Evolutionary conservation across 352 stramenopile species (phyloP).

Genomic region (Pythium oligandrum): DNA sequence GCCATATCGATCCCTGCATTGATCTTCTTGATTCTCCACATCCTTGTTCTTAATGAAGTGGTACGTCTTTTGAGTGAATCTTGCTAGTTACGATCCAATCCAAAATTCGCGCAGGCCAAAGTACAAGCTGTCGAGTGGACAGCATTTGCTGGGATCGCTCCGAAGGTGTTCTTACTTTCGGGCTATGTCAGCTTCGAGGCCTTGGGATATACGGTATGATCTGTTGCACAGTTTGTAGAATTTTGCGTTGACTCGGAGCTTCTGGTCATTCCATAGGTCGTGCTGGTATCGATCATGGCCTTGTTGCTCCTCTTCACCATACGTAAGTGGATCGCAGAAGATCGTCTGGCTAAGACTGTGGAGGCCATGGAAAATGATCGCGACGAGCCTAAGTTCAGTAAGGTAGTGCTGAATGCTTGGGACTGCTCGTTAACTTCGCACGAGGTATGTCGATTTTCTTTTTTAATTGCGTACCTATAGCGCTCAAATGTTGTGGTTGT

Average conservation of each 20-base stretch:
- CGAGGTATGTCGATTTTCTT: constrained; percentile 26
- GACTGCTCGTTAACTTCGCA: constrained; percentile 44
- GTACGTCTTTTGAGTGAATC: constrained; percentile 10
- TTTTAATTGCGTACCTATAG: background rate
- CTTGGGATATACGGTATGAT: constrained; percentile 43
- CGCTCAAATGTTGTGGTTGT: background rate
- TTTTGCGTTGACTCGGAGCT: background rate
- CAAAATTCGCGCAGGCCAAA: background rate
- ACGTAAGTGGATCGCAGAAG: constrained; percentile 69
- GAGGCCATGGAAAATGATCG: constrained; percentile 40
- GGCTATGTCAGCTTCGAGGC: constrained; percentile 52
- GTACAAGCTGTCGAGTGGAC: constrained; percentile 22
- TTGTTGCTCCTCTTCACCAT: constrained; percentile 56
- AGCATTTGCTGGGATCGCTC: constrained; percentile 39
- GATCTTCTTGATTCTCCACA: constrained; percentile 50
- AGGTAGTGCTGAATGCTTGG: constrained; percentile 69
- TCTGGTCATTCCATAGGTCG: constrained; percentile 22
- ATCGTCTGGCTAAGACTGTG: constrained; percentile 51
- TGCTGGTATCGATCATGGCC: constrained; percentile 40
- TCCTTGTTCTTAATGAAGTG: constrained; percentile 26
- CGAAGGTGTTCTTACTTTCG: constrained; percentile 44
- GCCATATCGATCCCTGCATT: constrained; percentile 41
- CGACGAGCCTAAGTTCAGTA: constrained; percentile 54
- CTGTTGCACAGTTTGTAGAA: background rate
- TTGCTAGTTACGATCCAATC: constrained; percentile 1